Evolutionary conservation across 2,329 filamentous ascomycete species (phyloP).

Genomic region (Zasmidium citrigriseum): DNA sequence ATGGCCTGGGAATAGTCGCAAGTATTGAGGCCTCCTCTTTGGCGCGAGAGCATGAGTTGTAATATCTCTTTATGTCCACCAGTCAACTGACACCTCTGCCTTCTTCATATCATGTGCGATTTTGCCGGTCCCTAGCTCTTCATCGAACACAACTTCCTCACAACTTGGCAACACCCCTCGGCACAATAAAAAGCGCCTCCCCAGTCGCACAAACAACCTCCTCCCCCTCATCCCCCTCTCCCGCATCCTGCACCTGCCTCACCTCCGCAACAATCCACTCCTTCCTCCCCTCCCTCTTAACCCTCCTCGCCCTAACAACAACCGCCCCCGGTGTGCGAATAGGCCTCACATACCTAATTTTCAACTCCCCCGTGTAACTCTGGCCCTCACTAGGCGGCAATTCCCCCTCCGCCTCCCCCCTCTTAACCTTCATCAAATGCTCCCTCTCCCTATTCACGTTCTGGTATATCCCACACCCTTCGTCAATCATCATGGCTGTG

Average conservation of each 20-base stretch:
- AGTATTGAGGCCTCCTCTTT: too few relatives aligned
- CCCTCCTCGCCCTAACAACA: conserved; percentile 44
- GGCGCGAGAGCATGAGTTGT: too few relatives aligned
- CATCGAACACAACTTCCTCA: neutral
- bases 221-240: conserved; percentile 44
- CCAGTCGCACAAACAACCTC: conserved; percentile 52
- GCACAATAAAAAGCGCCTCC: conserved; percentile 55
- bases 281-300: conserved; percentile 57
- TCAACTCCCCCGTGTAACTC: conserved; percentile 56
- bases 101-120: too few relatives aligned
- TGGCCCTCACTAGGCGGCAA: conserved; percentile 24
- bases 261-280: conserved; percentile 52
- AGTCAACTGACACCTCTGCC: too few relatives aligned
- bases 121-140: neutral
- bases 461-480: conserved; percentile 56
- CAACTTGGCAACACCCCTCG: conserved; percentile 20
- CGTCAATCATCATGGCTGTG: conserved; percentile 60
- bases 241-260: conserved; percentile 29
- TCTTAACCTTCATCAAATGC: conserved; percentile 8
- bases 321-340: conserved; percentile 53
- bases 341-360: conserved; percentile 56
- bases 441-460: conserved; percentile 42
- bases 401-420: conserved; percentile 24
- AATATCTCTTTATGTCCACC: too few relatives aligned
- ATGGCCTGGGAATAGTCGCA: too few relatives aligned